These are phyloP conservation scores for Solanum hybrid DNA, from an alignment of 305 asterid species.

Conservation along the genomic window DNA sequence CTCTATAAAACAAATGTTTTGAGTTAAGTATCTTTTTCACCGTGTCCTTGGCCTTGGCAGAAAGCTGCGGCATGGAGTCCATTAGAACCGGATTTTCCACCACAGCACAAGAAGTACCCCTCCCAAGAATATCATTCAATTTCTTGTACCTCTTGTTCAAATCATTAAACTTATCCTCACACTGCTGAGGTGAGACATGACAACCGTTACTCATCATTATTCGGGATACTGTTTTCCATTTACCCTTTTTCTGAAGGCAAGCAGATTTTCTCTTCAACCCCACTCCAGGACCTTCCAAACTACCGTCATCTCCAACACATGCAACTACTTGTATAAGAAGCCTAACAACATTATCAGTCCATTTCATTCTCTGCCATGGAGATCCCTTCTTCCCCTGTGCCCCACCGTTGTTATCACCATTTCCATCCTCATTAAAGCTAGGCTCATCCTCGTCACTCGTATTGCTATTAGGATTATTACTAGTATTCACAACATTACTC, in stretches of 20 bases:
- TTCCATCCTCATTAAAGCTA: conserved; percentile 21
- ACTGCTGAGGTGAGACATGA: conserved; percentile 35
- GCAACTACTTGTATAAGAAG: conserved; percentile 33
- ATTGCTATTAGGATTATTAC: conserved; percentile 7
- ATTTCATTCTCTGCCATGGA: conserved; percentile 34
- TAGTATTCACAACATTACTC: conserved; percentile 1
- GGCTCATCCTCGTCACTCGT: conserved; percentile 26
- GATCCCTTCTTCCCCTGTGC: conserved; percentile 18
- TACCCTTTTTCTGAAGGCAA: conserved; percentile 25
- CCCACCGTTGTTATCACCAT: conserved; percentile 9
- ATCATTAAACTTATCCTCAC: conserved; percentile 35
- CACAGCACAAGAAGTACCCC: conserved; percentile 26
- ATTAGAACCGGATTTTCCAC: conserved; percentile 26
- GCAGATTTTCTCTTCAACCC: conserved; percentile 19
- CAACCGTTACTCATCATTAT: conserved; percentile 25
- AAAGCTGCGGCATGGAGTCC: conserved; percentile 23
- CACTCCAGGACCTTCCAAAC: conserved; percentile 16
- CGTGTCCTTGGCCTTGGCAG: conserved; percentile 23
- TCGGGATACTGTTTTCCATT: conserved; percentile 32
- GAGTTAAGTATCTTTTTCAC: conserved; percentile 26
- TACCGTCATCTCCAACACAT: conserved; percentile 29
- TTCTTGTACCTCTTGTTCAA: conserved; percentile 35
- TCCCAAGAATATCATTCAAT: conserved; percentile 32
- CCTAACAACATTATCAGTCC: conserved; percentile 28
- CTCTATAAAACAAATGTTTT: conserved; percentile 34